phyloP scores from a whole-genome alignment of 2,329 filamentous ascomycete species.

The Gaeumannomyces tritici region DNA sequence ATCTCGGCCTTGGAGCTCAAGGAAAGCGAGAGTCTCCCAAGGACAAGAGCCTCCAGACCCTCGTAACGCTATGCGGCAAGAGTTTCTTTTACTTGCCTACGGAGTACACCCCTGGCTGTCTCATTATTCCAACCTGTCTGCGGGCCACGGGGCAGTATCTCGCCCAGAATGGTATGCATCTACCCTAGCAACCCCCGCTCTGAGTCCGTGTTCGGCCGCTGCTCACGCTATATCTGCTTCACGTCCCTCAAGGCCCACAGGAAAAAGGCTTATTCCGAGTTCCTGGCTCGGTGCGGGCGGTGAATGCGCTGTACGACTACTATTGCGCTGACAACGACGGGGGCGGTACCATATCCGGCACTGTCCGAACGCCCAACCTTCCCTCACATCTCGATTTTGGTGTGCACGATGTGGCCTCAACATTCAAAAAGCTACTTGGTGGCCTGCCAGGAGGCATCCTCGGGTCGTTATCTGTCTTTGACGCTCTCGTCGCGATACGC shows the following conservation, averaged over 20 bases:
- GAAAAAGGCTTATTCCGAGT: conserved; percentile 38
- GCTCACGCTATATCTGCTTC: neutral
- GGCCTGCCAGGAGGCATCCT: conserved; percentile 54
- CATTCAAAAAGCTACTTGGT: conserved; percentile 56
- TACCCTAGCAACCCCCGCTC: neutral
- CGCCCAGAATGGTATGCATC: conserved; percentile 43
- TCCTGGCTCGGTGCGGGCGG: conserved; percentile 45
- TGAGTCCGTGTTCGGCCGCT: too few relatives aligned
- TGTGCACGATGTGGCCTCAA: conserved; percentile 56
- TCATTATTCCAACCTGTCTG: conserved; percentile 55
- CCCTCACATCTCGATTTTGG: conserved; percentile 50
- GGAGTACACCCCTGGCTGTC: conserved; percentile 45
- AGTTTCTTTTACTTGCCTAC: conserved; percentile 50
- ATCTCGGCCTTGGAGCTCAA: conserved; percentile 25
- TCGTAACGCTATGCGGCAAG: conserved; percentile 54
- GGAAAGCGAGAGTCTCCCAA: conserved; percentile 34
- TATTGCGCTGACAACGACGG: conserved; percentile 38
- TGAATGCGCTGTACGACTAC: conserved; percentile 53
- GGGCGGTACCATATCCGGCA: conserved; percentile 33
- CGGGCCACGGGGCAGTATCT: conserved; percentile 58
- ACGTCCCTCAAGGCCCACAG: neutral
- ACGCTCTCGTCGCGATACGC: conserved; percentile 52
- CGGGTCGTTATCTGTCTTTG: conserved; percentile 51
- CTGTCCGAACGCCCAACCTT: conserved; percentile 48
- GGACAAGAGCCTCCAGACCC: conserved; percentile 42